Percentiles rank a stretch among this genome's conserved stretches.
These are phyloP conservation scores for Debaryomyces udenii DNA, from an alignment of 1,139 yeast genomes.

Conservation along the genomic window DNA sequence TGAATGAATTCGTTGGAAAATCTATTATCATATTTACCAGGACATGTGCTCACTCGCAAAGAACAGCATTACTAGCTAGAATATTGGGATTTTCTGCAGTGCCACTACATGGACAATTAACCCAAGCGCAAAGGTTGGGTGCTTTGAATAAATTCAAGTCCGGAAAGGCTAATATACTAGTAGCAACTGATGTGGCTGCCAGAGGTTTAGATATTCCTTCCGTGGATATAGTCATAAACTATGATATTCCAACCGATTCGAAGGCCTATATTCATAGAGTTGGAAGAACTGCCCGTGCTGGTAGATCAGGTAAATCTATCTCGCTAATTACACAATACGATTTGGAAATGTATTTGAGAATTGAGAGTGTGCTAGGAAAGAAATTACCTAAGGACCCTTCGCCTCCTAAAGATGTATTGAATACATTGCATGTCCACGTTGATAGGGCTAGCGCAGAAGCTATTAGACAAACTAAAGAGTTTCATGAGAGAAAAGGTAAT, in stretches of 20 bases:
- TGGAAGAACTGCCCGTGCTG: slow-evolving; percentile 98
- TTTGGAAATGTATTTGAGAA: slow-evolving; percentile 80
- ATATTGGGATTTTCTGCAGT: slow-evolving; percentile 85
- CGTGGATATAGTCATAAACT: slow-evolving; percentile 90
- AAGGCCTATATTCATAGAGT: slow-evolving; percentile 97
- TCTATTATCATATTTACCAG: slow-evolving; percentile 88
- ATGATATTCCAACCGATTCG: slow-evolving; percentile 97
- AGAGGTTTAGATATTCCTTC: slow-evolving; percentile 96
- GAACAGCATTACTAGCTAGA: slow-evolving; percentile 81
- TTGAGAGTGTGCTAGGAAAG: slow-evolving; percentile 83
- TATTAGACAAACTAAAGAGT: slow-evolving; percentile 75
- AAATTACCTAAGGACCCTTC: slow-evolving; percentile 77
- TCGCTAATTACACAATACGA: slow-evolving; percentile 95
- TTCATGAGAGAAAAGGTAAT: slow-evolving; percentile 52
- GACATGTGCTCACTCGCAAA: slow-evolving; percentile 93
- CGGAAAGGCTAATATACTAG: slow-evolving; percentile 77
- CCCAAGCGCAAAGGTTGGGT: slow-evolving; percentile 91
- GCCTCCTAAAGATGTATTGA: slow-evolving; percentile 76
- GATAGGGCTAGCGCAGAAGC: slow-evolving; percentile 94
- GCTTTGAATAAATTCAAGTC: slow-evolving; percentile 91
- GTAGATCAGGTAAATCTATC: slow-evolving; percentile 89
- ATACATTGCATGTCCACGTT: slow-evolving; percentile 81
- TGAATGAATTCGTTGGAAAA: slow-evolving; percentile 86
- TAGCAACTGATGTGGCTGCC: slow-evolving; percentile 98
- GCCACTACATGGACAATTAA: slow-evolving; percentile 91